These are phyloP conservation scores for Trichophyton mentagrophytes DNA, from an alignment of 2,329 filamentous ascomycete species.

Conservation along the genomic window DNA sequence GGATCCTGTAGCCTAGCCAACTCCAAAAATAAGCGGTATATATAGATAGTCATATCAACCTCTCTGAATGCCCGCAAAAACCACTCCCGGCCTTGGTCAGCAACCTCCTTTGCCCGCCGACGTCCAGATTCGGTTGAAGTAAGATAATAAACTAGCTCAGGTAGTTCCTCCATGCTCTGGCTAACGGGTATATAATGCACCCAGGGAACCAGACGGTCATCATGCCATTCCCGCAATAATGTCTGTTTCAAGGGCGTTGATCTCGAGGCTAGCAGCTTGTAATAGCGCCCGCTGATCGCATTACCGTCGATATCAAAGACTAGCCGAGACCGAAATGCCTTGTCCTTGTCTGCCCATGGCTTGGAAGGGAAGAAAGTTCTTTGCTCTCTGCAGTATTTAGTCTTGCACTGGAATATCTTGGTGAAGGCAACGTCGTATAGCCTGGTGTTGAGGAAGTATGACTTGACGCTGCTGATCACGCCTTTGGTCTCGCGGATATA, in stretches of 20 bases:
- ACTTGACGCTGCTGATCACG: background rate
- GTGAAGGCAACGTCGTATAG: constrained; percentile 14
- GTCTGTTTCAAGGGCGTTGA: constrained; percentile 17
- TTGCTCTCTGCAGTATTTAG: constrained; percentile 11
- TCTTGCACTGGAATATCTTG: constrained; percentile 13
- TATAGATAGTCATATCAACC: constrained; percentile 14
- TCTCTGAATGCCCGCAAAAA: constrained; percentile 12
- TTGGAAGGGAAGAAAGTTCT: constrained; percentile 9
- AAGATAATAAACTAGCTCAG: constrained; percentile 14
- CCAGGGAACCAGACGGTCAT: constrained; percentile 16
- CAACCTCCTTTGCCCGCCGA: constrained; percentile 11
- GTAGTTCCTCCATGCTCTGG: constrained; percentile 15
- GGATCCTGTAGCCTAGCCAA: constrained; percentile 14
- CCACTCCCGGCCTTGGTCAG: constrained; percentile 13
- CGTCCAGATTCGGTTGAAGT: constrained; percentile 12
- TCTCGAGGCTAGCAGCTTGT: constrained; percentile 15
- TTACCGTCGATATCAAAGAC: constrained; percentile 18
- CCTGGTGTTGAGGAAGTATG: constrained; percentile 8
- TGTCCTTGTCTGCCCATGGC: constrained; percentile 13
- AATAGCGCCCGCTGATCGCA: constrained; percentile 17
- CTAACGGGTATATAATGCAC: constrained; percentile 18
- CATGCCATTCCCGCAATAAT: constrained; percentile 18
- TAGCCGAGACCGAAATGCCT: constrained; percentile 10
- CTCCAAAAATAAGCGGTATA: constrained; percentile 15
- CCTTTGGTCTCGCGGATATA: constrained; percentile 5